Evolutionary conservation across 1,139 yeast genomes (phyloP), one percentile per base, ranked within the genome.

Genomic region (Hansenula sp.): DNA sequence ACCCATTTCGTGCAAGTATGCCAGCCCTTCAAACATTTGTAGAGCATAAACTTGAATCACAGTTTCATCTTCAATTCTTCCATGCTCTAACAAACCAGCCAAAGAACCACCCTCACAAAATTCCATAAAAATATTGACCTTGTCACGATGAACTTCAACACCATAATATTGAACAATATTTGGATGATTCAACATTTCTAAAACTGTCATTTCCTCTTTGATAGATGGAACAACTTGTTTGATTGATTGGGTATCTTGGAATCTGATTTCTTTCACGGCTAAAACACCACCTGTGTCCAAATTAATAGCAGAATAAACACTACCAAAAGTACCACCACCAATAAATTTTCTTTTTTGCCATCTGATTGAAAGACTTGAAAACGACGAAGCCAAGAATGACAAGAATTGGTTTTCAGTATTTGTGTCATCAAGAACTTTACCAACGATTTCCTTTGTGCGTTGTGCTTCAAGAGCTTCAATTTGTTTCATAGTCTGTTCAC

Each of bases 271-370:
- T 62, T 93, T 93, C 24, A 93, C 99, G 0, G 99, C 99, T 86
- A 93, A 82, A 2, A 91, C 87, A 40, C 94, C 96, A 59, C 98
- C 98, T 17, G 96, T 89, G 54, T 91, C 98, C 52, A 93, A 75
- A 59, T 93, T 90, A 29, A 89, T 86, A 0, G 97, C 96, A 0
- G 95, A 90, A 63, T 78, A 93, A 3, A 93, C 99, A 47, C 87
- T 82, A 11, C 99, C 99, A 72, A 93, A 94, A 0, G 97, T 81
- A 40, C 99, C 99, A 37, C 96, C 95, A 5, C 99, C 99, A 57
- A 93, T 80, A 57, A 81, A 90, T 47, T 85, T 79, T 40, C 97
- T 96, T 67, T 93, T 95, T 63, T 93, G 97, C 99, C 99, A 93
- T 63, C 96, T 81, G 50, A 93, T 90, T 1, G 97, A 85, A 28